Base-by-base conservation (phyloP, 441 rosid species). In the Hypseocharis bilobata region DNA sequence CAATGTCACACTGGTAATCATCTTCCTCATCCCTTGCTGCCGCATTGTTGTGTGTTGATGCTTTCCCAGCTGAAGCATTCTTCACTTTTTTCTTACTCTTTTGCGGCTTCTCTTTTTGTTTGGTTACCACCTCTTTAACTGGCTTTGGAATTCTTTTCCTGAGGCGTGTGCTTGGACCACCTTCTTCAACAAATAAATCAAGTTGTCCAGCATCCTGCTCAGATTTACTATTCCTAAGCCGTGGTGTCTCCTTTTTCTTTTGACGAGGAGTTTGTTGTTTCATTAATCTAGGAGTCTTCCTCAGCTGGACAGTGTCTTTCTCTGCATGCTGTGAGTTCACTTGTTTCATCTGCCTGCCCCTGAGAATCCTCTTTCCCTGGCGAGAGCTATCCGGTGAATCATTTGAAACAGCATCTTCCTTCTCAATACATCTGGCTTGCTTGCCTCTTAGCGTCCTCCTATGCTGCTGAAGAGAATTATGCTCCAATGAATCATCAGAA, bases 141-240 rank as follows among this genome's bases (percentile, higher is more conserved):
- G 84, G 77, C 75, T 84, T 87, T 16, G 67, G 69, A 16, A 67
- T 77, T 79, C 96, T 83, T 78, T 76, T 80, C 84, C 97, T 81
- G 23, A 86, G 87, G 54, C 96, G 92, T 0, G 89, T 85, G 86
- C 93, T 84, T 28, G 97, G 96, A 70, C 96, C 91, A 16, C 89
- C 96, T 71, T 75, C 85, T 71, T 78, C 82, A 32, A 34, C 63
- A 42, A 19, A 68, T 6, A 69, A 63, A 68, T 74, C 79, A 10
- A 63, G 47, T 40, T 40, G 76, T 65, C 71, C 68, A 3, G 69
- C 49, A 38, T 71, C 67, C 34, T 40, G 76, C 72, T 68, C 72
- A 40, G 65, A 62, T 81, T 78, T 80, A 60, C 25, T 72, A 69
- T 36, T 76, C 54, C 65, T 67, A n/a, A 65, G 70, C 60, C 62